These are phyloP conservation scores for Penicillium paradoxum DNA, from an alignment of 495 filamentous ascomycete species.

Conservation along the genomic window DNA sequence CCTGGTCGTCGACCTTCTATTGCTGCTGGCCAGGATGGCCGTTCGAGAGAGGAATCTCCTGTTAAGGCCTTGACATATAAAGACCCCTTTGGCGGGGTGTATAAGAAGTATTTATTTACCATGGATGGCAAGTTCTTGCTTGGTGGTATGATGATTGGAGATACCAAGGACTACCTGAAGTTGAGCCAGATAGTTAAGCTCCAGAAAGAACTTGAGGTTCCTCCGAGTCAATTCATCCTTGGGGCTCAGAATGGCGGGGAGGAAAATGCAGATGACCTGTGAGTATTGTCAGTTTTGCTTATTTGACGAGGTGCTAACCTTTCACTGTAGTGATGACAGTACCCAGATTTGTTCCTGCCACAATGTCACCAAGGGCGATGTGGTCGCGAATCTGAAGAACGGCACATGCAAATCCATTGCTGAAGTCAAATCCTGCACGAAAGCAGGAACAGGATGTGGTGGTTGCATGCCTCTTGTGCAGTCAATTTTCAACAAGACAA, in stretches of 20 bases:
- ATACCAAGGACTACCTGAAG: slow-evolving; percentile 91
- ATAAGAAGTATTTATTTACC: slow-evolving; percentile 96
- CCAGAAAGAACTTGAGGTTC: slow-evolving; percentile 76
- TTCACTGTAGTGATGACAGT: slow-evolving; percentile 58
- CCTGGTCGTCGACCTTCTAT: slow-evolving; percentile 48
- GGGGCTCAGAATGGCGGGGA: slow-evolving; percentile 70
- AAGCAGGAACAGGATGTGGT: slow-evolving; percentile 90
- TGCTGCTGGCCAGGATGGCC: slow-evolving; percentile 19
- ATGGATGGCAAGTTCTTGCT: slow-evolving; percentile 88
- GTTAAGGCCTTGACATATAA: slow-evolving; percentile 90
- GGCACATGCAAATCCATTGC: slow-evolving; percentile 81
- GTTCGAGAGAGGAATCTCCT: slow-evolving; percentile 37
- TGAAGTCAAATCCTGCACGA: slow-evolving; percentile 90
- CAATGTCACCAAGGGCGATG: slow-evolving; percentile 88
- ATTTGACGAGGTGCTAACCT: neutral
- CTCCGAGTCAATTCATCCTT: slow-evolving; percentile 85
- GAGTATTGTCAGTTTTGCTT: slow-evolving; percentile 18
- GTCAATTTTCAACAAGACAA: slow-evolving; percentile 88
- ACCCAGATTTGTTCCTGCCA: slow-evolving; percentile 95
- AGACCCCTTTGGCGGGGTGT: slow-evolving; percentile 89
- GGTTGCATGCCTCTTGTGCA: slow-evolving; percentile 92
- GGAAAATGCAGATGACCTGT: slow-evolving; percentile 67
- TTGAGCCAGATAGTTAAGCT: slow-evolving; percentile 90
- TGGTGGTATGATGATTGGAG: slow-evolving; percentile 98
- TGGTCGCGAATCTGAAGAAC: slow-evolving; percentile 68